Evolutionary conservation across 768 basidiomycete genomes (phyloP), one percentile per base, ranked within the genome.

Genomic region (Tremella fuciformis): DNA sequence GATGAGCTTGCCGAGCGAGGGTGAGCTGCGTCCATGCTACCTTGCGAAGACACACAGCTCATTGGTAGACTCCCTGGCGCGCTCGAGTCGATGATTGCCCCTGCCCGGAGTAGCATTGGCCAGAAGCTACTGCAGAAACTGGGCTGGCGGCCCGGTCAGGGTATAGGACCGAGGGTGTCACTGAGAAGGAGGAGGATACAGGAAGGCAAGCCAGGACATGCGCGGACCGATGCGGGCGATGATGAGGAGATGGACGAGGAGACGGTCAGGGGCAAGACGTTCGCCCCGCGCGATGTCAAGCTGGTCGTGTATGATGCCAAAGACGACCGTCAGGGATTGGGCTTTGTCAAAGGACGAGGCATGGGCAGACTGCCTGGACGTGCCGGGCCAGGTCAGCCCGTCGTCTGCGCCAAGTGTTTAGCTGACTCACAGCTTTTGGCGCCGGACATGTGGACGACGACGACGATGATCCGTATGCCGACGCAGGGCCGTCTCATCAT

Each of bases 121-220:
- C 86, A 88, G 2, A 84, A 85, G 37, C 84, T 98, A 7, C 82
- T 99, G 54, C 87, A 86, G 79, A 93, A 91, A 78, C 92, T 97
- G 87, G 94, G 96, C 0, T 97, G 96, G 94, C 81, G 87, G 41
- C 77, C 85, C 0, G 96, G 93, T 1, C 91, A 93, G 77, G 96
- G 94, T 13, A 85, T 98, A 18, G 96, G 94, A 0, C 91, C 93
- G 3, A 84, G 94, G 11, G 80, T 98, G 26, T 85, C 89, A 3
- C 82, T 87, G 62, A 82, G 84, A 37, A 85, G 89, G 70, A 84
- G 88, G 44, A 85, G 83, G 63, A 78, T 83, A 16, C 89, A 93
- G 73, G 85, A 88, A 73, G 75, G 82, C 13, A 83, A 83, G 57
- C 64, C 78, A 0, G 70, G 59, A 0, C 51, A 53, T 52, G 46